Percentiles rank a stretch among this genome's conserved stretches.
Evolutionary conservation across 208 protist species (phyloP).

Genomic region (Eutreptiella sp.): DNA sequence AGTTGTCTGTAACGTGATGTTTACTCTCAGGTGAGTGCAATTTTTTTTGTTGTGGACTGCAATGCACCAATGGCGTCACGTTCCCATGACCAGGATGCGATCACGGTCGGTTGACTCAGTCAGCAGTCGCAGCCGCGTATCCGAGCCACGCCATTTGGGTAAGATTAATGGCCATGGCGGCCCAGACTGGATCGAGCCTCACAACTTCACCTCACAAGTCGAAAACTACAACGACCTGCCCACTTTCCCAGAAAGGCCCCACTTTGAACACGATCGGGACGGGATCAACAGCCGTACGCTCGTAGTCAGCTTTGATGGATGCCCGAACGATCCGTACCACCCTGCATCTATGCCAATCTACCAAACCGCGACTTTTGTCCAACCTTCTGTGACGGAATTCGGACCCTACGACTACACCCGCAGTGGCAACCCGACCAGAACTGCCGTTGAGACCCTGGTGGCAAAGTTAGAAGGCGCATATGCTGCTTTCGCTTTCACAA

Average conservation of each 20-base stretch:
- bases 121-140: too few species aligned
- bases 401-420: slow-evolving; percentile 85
- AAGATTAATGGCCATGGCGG: too few species aligned
- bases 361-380: slow-evolving; percentile 80
- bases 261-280: slow-evolving; percentile 57
- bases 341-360: slow-evolving; percentile 76
- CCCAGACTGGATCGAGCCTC: too few species aligned
- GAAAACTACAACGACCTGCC: slow-evolving; percentile 57
- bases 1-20: too few species aligned
- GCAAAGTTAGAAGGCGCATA: slow-evolving; percentile 82
- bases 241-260: slow-evolving; percentile 58
- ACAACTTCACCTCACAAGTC: too few species aligned
- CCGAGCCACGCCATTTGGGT: too few species aligned
- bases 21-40: too few species aligned
- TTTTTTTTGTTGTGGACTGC: too few species aligned
- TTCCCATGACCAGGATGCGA: too few species aligned
- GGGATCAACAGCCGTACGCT: slow-evolving; percentile 53
- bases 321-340: slow-evolving; percentile 77
- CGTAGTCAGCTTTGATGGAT: slow-evolving; percentile 71
- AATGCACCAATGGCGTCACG: too few species aligned
- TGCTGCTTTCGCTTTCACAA: slow-evolving; percentile 71
- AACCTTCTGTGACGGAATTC: slow-evolving; percentile 62
- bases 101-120: too few species aligned
- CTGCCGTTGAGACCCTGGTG: slow-evolving; percentile 73
- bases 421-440: slow-evolving; percentile 84